phyloP scores from a whole-genome alignment of 108 stramenopile species.

The Cyclotella sp. region DNA sequence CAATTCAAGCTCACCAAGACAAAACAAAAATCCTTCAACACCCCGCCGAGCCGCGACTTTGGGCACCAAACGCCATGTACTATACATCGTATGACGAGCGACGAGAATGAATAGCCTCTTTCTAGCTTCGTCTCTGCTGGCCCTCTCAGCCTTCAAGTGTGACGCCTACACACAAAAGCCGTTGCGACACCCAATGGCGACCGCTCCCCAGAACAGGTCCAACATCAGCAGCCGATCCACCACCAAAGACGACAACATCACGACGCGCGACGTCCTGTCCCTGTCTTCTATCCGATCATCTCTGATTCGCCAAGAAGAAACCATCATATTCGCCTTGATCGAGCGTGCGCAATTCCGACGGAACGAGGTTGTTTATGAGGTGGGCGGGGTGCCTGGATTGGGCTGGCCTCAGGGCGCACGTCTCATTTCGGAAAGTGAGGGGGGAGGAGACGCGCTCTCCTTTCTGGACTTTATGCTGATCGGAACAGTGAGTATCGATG shows the following conservation, averaged over 20 bases:
- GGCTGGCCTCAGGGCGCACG: constrained; percentile 58
- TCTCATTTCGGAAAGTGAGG: not conserved
- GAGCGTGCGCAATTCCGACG: constrained; percentile 95
- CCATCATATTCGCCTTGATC: constrained; percentile 98
- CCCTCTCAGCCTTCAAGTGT: not conserved
- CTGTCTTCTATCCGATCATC: constrained; percentile 87
- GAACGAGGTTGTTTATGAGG: constrained; percentile 87
- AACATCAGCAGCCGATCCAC: not conserved
- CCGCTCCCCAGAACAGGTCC: not conserved
- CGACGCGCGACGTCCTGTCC: constrained; percentile 80
- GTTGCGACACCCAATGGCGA: not conserved
- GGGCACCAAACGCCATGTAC: no score
- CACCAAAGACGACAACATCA: constrained; percentile 53
- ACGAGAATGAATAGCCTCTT: not conserved
- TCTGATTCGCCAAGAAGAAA: constrained; percentile 96
- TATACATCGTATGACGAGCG: not conserved
- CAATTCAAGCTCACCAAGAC: no score
- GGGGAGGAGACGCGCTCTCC: constrained; percentile 26
- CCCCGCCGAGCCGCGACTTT: no score
- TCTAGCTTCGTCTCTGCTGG: not conserved
- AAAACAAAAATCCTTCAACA: no score
- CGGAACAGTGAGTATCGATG: constrained; percentile 74
- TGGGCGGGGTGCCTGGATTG: constrained; percentile 70
- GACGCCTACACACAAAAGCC: constrained; percentile 1
- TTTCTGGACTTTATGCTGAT: constrained; percentile 59